A percentile compares a stretch with the other conserved stretches of the same genome.
Evolutionary conservation across 208 protist genomes (phyloP).

Genomic region (Naegleria lovaniensis): DNA sequence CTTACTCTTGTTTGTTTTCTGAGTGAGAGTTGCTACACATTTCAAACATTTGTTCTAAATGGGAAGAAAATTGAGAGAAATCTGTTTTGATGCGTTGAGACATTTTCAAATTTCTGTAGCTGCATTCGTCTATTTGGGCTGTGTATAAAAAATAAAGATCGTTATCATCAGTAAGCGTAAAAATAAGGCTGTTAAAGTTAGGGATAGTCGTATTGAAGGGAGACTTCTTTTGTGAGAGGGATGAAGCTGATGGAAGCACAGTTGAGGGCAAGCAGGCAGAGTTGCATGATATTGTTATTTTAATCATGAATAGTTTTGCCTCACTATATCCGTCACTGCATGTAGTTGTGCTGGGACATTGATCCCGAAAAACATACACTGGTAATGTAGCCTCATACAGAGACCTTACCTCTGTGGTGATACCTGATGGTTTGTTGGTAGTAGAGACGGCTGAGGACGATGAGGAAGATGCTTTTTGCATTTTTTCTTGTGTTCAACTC

Average conservation of each 20-base stretch:
- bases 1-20: constrained; percentile 1
- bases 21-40: background rate
- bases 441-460: no score
- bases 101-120: background rate
- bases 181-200: background rate
- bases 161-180: background rate
- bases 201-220: background rate
- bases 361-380: background rate
- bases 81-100: background rate
- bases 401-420: background rate
- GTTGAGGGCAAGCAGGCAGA: background rate
- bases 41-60: background rate
- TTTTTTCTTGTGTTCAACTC: background rate
- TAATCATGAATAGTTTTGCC: background rate
- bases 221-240: background rate
- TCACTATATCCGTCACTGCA: background rate
- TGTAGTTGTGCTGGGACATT: background rate
- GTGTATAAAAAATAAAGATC: background rate
- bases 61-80: background rate
- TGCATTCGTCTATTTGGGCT: background rate
- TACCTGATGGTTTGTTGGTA: no score
- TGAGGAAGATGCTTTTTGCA: background rate
- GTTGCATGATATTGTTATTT: background rate
- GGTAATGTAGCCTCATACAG: background rate
- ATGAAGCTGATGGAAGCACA: background rate